Evolutionary conservation across 345 rosid species (phyloP).

Genomic region (Corchorus olitorius): DNA sequence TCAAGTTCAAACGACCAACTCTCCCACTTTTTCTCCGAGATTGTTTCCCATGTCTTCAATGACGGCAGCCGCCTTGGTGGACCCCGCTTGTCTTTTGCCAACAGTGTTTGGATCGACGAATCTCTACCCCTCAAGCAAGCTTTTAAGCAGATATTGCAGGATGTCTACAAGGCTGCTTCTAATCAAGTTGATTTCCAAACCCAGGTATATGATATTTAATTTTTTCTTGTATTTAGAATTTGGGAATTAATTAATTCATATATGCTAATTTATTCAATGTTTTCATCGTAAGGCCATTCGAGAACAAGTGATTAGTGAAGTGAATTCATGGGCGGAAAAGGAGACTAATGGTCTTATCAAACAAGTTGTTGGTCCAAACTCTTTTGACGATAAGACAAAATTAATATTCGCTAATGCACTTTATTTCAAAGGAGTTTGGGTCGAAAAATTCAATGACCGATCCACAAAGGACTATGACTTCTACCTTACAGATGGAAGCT

Average conservation of each 20-base stretch:
- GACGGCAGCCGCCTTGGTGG: constrained; percentile 66
- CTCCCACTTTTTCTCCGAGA: constrained; percentile 50
- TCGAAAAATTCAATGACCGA: constrained; percentile 59
- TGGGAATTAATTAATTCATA: neutral
- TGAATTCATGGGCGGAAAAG: constrained; percentile 79
- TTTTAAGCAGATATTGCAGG: constrained; percentile 48
- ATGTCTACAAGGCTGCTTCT: constrained; percentile 58
- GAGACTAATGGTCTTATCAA: constrained; percentile 71
- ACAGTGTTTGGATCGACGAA: constrained; percentile 67
- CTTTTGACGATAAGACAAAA: constrained; percentile 59
- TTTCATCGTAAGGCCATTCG: constrained; percentile 52
- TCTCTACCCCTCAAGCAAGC: constrained; percentile 57
- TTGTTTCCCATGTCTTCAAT: constrained; percentile 56
- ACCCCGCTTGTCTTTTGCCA: constrained; percentile 56
- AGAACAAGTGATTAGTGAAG: constrained; percentile 48
- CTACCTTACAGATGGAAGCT: constrained; percentile 54
- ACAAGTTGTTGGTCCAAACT: constrained; percentile 64
- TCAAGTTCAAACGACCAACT: constrained; percentile 57
- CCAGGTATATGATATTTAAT: constrained; percentile 41
- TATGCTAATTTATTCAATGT: neutral
- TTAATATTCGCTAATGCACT: constrained; percentile 77
- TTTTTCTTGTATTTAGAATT: constrained; percentile 14
- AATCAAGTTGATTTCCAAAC: constrained; percentile 64
- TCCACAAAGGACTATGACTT: constrained; percentile 59
- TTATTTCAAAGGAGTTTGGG: constrained; percentile 87